phyloP scores from a whole-genome alignment of 2,329 filamentous ascomycete genomes.

The Clarireedia paspali region DNA sequence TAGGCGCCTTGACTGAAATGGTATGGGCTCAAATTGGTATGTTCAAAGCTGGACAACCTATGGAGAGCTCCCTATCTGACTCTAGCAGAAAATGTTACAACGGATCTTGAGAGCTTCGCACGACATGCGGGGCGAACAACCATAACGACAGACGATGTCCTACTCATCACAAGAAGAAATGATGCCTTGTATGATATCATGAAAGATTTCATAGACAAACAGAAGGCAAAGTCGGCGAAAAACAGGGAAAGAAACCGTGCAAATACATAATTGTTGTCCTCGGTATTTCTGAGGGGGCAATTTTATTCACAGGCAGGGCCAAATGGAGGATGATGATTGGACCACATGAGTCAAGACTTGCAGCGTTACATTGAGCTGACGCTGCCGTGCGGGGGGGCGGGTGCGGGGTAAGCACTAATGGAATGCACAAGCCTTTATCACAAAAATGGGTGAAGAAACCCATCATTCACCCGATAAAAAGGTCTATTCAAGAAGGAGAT shows the following conservation, averaged over 20 bases:
- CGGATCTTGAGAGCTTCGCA: conserved; percentile 58
- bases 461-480: background rate
- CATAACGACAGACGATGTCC: conserved; percentile 77
- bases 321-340: no score
- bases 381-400: background rate
- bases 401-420: background rate
- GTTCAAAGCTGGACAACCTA: conserved; percentile 10
- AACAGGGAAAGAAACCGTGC: conserved; percentile 7
- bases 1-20: conserved; percentile 76
- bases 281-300: no score
- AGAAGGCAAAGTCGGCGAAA: conserved; percentile 35
- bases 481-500: background rate
- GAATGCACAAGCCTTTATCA: background rate
- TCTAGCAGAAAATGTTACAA: conserved; percentile 42
- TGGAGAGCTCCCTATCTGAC: background rate
- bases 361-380: background rate
- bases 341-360: background rate
- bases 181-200: conserved; percentile 75
- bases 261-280: conserved; percentile 5
- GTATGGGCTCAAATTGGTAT: conserved; percentile 81
- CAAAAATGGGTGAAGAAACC: background rate
- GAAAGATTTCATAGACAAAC: conserved; percentile 56
- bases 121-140: conserved; percentile 76
- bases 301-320: no score
- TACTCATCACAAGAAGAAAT: conserved; percentile 81